Evolutionary conservation across 1,284 basidiomycete species (phyloP), one percentile per base, ranked within the genome.

Genomic region (Pyrrhoderma lamaoense): DNA sequence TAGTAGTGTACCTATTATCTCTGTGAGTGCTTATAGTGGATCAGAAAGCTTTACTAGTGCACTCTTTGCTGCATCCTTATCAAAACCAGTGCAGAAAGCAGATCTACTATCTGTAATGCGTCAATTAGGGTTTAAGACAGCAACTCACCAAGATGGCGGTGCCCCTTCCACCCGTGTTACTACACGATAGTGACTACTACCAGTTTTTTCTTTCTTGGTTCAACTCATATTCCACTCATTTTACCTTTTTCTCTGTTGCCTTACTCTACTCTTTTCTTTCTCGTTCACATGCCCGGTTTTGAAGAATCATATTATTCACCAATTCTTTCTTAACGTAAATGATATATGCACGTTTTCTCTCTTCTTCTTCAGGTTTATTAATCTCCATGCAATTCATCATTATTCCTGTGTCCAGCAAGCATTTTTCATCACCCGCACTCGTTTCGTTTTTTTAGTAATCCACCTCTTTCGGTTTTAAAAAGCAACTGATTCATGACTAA

Each of bases 31-130:
- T 23, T 93, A 92, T 65, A 82, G 84, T 58, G 79, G 79, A 16
- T 73, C 72, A 25, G 85, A 89, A 57, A 70, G 74, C 19, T 74
- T 68, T 51, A 76, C 77, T 47, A 85, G 81, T 60, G 86, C 82
- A 23, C 69, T 95, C 42, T 97, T 96, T 67, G 79, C 89, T 3
- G 91, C 88, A 1, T 87, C 88, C 34, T 73, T 97, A 27, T 72
- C 85, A 48, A 96, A 96, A 68, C 93, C 93, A 0, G 72, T 96
- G 59, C 84, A 89, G 65, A 93, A 93, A 67, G 77, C 80, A 16
- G 90, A 93, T 63, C 71, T 96, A 31, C 70, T 93, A 47, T 77
- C 74, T 56, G 85, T 81, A 56, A 88, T 85, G 80, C 82, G 85
- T 43, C 79, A 87, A 63, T 76, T 95, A 38, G 92, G 93, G 22